A percentile compares a stretch with the other conserved stretches of the same genome.
Conservation (phyloP, 2,329 filamentous ascomycete species). For the Xylariaceae sp. region DNA sequence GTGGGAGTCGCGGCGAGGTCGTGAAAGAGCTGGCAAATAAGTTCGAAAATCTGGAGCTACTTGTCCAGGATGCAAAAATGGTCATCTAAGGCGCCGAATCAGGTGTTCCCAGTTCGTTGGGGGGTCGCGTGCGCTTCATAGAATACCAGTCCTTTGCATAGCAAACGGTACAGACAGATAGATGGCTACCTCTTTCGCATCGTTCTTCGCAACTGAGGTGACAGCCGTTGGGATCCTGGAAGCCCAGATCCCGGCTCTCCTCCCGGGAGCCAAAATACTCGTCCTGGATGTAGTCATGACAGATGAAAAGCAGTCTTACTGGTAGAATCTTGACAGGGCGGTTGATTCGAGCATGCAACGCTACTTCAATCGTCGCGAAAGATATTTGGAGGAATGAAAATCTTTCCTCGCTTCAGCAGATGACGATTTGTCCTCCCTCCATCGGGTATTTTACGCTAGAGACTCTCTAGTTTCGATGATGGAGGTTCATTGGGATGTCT, state of each 20-base stretch:
- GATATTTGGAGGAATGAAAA: constrained; percentile 1
- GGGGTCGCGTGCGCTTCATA: constrained; percentile 22
- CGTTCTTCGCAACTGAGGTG: constrained; percentile 20
- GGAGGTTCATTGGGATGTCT: not conserved
- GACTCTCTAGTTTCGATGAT: not conserved
- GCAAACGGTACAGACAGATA: constrained; percentile 20
- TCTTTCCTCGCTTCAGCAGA: constrained; percentile 1
- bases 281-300: constrained; percentile 19
- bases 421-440: constrained; percentile 2
- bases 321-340: not conserved
- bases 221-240: constrained; percentile 23
- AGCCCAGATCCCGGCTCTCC: constrained; percentile 23
- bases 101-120: constrained; percentile 15
- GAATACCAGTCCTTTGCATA: constrained; percentile 19
- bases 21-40: constrained; percentile 20
- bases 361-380: not conserved
- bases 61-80: constrained; percentile 22
- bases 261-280: constrained; percentile 20
- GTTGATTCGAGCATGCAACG: not conserved
- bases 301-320: constrained; percentile 5
- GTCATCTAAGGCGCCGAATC: constrained; percentile 18
- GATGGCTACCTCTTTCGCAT: constrained; percentile 25
- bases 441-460: not conserved
- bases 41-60: constrained; percentile 17
- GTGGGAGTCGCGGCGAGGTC: constrained; percentile 19